These are phyloP conservation scores for Scenedesmus sp. DNA, from an alignment of 163 green algal genomes.

Conservation along the genomic window DNA sequence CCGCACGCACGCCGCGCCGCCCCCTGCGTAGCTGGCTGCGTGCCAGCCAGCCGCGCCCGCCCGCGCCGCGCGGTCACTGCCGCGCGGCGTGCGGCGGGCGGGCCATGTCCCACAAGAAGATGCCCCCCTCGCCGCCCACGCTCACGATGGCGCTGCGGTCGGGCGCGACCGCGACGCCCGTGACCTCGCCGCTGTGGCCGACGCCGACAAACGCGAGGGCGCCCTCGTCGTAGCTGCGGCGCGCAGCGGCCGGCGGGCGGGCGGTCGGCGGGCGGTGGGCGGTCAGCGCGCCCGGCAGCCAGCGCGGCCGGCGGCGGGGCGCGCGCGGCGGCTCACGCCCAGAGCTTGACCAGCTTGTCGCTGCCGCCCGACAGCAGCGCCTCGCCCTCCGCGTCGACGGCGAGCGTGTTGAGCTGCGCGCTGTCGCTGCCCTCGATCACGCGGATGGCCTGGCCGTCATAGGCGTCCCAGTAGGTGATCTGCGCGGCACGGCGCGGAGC, in stretches of 20 bases:
- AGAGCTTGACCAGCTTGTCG: conserved; percentile 86
- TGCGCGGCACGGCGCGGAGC: conserved; percentile 13
- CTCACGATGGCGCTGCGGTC: conserved; percentile 78
- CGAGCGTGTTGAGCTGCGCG: conserved; percentile 67
- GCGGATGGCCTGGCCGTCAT: conserved; percentile 84
- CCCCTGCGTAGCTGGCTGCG: no score
- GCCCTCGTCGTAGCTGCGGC: conserved; percentile 81
- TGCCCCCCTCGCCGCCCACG: conserved; percentile 78
- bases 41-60: no score
- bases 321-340: conserved; percentile 49
- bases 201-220: conserved; percentile 76
- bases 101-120: conserved; percentile 84
- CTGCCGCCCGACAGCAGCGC: conserved; percentile 71
- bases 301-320: no score
- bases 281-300: no score
- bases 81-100: no score
- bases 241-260: no score
- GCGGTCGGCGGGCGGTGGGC: no score
- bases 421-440: conserved; percentile 78
- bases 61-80: no score
- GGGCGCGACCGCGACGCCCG: conserved; percentile 67
- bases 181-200: conserved; percentile 78
- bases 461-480: conserved; percentile 90
- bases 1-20: no score
- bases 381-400: conserved; percentile 70